Percentiles rank a stretch among this genome's conserved stretches.
These are phyloP conservation scores for Licmophora abbreviata DNA, from an alignment of 108 stramenopile species.

Conservation along the genomic window DNA sequence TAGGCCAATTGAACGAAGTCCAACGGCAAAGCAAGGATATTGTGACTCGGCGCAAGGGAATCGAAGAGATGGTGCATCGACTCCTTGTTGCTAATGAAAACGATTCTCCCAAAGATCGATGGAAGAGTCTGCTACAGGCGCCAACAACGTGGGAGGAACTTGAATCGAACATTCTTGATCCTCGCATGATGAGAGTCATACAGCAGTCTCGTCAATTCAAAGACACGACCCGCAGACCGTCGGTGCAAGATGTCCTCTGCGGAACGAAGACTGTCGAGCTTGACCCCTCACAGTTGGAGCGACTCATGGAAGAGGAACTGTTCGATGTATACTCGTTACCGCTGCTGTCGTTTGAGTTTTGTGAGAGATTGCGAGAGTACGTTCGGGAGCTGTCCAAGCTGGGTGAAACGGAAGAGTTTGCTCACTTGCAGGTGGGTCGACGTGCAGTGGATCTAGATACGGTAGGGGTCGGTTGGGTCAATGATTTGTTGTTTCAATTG, in stretches of 20 bases:
- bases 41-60: constrained; percentile 13
- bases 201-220: constrained; percentile 23
- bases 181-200: constrained; percentile 15
- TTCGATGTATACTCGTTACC: constrained; percentile 72
- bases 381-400: constrained; percentile 13
- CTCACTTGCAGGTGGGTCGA: constrained; percentile 17
- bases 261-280: constrained; percentile 43
- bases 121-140: constrained; percentile 8
- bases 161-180: constrained; percentile 18
- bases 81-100: constrained; percentile 8
- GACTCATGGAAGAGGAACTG: constrained; percentile 60
- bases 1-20: constrained; percentile 40
- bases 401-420: constrained; percentile 20
- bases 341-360: constrained; percentile 31
- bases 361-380: constrained; percentile 1
- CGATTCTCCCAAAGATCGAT: constrained; percentile 8
- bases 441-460: constrained; percentile 52
- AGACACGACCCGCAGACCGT: constrained; percentile 13
- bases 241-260: constrained; percentile 35
- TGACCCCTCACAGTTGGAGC: constrained; percentile 40
- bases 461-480: constrained; percentile 67
- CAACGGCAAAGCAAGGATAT: constrained; percentile 25
- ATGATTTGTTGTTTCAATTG: constrained; percentile 61
- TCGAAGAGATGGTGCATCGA: constrained; percentile 14
- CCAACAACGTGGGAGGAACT: constrained; percentile 32